Evolutionary conservation across 2,329 filamentous ascomycete species (phyloP).

Genomic region (Xylaria multiplex): DNA sequence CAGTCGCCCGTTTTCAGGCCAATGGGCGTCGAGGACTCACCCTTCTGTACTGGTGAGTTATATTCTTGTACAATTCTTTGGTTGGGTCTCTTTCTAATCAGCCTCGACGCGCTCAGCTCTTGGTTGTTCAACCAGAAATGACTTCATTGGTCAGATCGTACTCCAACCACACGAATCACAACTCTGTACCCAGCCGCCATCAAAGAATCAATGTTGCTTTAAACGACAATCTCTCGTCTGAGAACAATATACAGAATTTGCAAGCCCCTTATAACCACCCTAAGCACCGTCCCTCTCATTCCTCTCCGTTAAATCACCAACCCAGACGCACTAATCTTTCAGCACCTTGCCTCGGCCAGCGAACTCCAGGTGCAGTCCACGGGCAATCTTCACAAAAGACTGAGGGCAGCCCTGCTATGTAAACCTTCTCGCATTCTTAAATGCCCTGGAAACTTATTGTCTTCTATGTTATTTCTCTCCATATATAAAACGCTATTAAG

Average conservation of each 20-base stretch:
- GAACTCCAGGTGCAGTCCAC: background rate
- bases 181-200: background rate
- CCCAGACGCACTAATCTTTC: background rate
- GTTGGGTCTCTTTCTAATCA: background rate
- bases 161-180: background rate
- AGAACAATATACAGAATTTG: no score
- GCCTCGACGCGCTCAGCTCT: background rate
- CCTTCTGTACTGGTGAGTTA: background rate
- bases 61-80: background rate
- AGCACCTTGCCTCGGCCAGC: background rate
- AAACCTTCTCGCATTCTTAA: background rate
- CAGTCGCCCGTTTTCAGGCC: background rate
- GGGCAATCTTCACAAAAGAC: background rate
- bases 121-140: background rate
- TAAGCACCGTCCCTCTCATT: no score
- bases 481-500: no score
- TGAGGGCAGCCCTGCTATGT: no score
- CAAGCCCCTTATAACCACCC: no score
- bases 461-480: background rate
- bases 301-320: background rate
- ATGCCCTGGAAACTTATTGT: background rate
- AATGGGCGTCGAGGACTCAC: background rate
- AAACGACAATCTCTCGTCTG: no score
- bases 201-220: background rate
- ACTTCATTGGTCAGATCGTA: constrained; percentile 5